Percentiles rank a stretch among this genome's conserved stretches.
phyloP scores from a whole-genome alignment of 2,329 filamentous ascomycete genomes.

The Ascochyta viciae-villosae region DNA sequence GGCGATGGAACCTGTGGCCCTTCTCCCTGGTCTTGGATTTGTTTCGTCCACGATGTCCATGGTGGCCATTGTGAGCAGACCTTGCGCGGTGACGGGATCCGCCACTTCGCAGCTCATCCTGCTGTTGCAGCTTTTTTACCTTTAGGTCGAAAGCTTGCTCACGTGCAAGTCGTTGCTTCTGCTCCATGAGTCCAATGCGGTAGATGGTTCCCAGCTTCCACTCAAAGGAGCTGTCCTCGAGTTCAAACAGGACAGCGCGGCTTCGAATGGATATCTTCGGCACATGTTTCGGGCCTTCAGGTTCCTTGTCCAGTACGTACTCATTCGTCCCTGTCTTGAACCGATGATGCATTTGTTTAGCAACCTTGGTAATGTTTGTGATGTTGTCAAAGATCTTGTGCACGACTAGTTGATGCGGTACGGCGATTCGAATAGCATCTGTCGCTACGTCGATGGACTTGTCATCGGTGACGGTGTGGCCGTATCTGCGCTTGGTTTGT shows the following conservation, averaged over 20 bases:
- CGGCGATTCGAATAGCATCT: slow-evolving; percentile 84
- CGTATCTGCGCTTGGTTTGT: slow-evolving; percentile 73
- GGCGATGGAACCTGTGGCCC: slow-evolving; percentile 42
- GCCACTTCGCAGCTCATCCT: slow-evolving; percentile 55
- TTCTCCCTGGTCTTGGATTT: slow-evolving; percentile 43
- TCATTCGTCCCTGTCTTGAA: slow-evolving; percentile 88
- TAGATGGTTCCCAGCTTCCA: slow-evolving; percentile 98
- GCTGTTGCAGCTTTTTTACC: slow-evolving; percentile 79
- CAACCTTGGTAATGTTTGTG: slow-evolving; percentile 84
- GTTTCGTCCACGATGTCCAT: slow-evolving; percentile 48
- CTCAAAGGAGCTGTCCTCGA: slow-evolving; percentile 96
- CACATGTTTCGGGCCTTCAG: slow-evolving; percentile 84
- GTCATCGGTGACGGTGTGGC: slow-evolving; percentile 70
- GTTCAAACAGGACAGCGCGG: slow-evolving; percentile 83
- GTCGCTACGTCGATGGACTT: slow-evolving; percentile 83
- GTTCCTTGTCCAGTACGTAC: slow-evolving; percentile 84
- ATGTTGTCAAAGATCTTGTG: slow-evolving; percentile 94
- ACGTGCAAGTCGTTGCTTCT: slow-evolving; percentile 85
- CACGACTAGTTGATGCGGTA: slow-evolving; percentile 90
- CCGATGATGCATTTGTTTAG: slow-evolving; percentile 89
- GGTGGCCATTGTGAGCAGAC: slow-evolving; percentile 53
- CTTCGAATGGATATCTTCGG: slow-evolving; percentile 85
- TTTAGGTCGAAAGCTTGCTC: slow-evolving; percentile 92
- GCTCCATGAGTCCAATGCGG: slow-evolving; percentile 84
- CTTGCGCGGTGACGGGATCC: slow-evolving; percentile 60